A percentile compares a stretch with the other conserved stretches of the same genome.
phyloP scores from a whole-genome alignment of 257 asterid genomes.

The Orobanche coerulescens region DNA sequence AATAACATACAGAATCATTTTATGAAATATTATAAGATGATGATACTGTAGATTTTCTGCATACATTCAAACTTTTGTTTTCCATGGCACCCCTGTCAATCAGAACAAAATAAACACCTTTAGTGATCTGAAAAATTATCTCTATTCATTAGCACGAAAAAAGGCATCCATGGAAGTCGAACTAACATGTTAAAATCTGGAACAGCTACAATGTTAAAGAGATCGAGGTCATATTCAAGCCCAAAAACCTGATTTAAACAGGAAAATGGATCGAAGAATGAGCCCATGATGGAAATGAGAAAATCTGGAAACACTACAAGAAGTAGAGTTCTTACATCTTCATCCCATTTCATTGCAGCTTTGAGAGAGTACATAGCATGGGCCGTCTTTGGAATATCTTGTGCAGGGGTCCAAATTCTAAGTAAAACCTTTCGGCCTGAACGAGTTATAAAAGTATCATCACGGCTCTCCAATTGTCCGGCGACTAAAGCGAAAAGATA shows the following conservation, averaged over 20 bases:
- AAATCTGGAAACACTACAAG: constrained; percentile 11
- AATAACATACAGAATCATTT: constrained; percentile 3
- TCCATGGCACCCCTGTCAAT: constrained; percentile 98
- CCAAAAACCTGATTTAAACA: constrained; percentile 65
- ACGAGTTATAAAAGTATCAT: constrained; percentile 70
- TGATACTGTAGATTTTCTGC: constrained; percentile 13
- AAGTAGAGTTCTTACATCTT: constrained; percentile 54
- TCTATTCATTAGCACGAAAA: constrained; percentile 10
- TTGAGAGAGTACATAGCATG: constrained; percentile 97
- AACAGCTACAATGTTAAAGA: constrained; percentile 88
- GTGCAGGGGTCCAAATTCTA: constrained; percentile 85
- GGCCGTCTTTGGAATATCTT: constrained; percentile 82
- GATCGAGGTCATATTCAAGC: constrained; percentile 94
- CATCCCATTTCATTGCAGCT: constrained; percentile 99
- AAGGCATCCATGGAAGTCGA: constrained; percentile 15
- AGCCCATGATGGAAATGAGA: not conserved
- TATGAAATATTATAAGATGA: not conserved
- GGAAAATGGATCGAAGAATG: constrained; percentile 5
- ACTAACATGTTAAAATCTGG: constrained; percentile 93
- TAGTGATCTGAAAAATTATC: constrained; percentile 14
- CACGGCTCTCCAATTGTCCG: constrained; percentile 83
- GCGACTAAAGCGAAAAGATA: constrained; percentile 97
- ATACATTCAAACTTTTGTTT: constrained; percentile 93
- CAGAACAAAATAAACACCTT: constrained; percentile 13
- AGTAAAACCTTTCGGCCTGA: constrained; percentile 79